Conservation (phyloP, 805 yeast genomes). For the Teunomyces funiuensis region DNA sequence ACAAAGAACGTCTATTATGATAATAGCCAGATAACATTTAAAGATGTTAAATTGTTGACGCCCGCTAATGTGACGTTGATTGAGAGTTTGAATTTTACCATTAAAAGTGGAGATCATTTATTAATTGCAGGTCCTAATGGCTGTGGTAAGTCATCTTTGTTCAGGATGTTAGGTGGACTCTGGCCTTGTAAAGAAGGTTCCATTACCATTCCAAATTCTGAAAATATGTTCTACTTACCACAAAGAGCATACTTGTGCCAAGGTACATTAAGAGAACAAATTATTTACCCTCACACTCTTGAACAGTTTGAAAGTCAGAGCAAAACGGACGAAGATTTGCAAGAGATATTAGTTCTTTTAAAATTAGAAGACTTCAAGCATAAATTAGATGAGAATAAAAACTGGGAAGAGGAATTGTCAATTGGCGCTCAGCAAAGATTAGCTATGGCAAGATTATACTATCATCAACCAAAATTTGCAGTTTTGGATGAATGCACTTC, state of each 20-base stretch:
- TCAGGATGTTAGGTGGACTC: slow-evolving; percentile 86
- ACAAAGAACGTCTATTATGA: slow-evolving; percentile 29
- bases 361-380: slow-evolving; percentile 56
- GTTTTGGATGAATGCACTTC: slow-evolving; percentile 95
- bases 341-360: slow-evolving; percentile 53
- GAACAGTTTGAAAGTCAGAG: slow-evolving; percentile 49
- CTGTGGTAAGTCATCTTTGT: slow-evolving; percentile 90
- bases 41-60: slow-evolving; percentile 76
- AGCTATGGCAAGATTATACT: slow-evolving; percentile 90
- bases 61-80: slow-evolving; percentile 80
- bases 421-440: slow-evolving; percentile 91
- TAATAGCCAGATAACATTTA: slow-evolving; percentile 63
- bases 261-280: slow-evolving; percentile 82
- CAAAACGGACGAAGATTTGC: slow-evolving; percentile 50
- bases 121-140: slow-evolving; percentile 96
- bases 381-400: slow-evolving; percentile 53
- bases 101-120: slow-evolving; percentile 80
- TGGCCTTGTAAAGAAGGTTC: slow-evolving; percentile 76
- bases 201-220: slow-evolving; percentile 62
- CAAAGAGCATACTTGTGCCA: slow-evolving; percentile 86
- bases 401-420: slow-evolving; percentile 87
- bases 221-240: slow-evolving; percentile 82
- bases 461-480: slow-evolving; percentile 90
- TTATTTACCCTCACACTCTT: slow-evolving; percentile 79
- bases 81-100: slow-evolving; percentile 62